A percentile compares a stretch with the other conserved stretches of the same genome.
Evolutionary conservation across 2,329 filamentous ascomycete genomes (phyloP).

Genomic region (Penicillium concentricum): DNA sequence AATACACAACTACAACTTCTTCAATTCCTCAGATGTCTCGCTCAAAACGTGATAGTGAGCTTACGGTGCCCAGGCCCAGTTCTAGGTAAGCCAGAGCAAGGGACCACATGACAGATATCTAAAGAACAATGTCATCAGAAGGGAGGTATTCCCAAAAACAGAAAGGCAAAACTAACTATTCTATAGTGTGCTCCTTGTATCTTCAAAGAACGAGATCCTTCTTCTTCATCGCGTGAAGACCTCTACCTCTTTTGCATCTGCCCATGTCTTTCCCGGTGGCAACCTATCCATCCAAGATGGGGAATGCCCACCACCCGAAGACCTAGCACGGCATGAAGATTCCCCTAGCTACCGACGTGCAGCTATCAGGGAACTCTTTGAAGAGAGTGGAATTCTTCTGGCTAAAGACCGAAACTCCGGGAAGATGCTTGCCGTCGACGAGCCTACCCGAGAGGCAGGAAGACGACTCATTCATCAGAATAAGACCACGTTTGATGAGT

Average conservation of each 20-base stretch:
- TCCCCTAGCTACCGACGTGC: conserved; percentile 72
- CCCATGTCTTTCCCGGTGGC: conserved; percentile 93
- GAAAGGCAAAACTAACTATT: conserved; percentile 9
- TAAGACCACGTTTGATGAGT: conserved; percentile 64
- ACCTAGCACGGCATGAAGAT: conserved; percentile 65
- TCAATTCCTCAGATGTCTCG: conserved; percentile 20
- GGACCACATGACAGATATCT: not conserved
- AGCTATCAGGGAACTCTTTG: conserved; percentile 88
- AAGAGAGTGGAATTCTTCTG: conserved; percentile 87
- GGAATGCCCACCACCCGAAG: conserved; percentile 48
- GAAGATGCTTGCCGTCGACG: conserved; percentile 60
- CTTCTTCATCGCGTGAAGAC: conserved; percentile 82
- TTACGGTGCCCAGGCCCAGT: conserved; percentile 59
- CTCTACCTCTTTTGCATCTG: conserved; percentile 81
- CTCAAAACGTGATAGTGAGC: conserved; percentile 30
- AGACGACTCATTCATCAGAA: conserved; percentile 68
- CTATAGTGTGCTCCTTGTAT: conserved; percentile 75
- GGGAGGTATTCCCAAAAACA: not conserved
- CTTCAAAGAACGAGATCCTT: conserved; percentile 80
- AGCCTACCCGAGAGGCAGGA: conserved; percentile 62
- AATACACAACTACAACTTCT: conserved; percentile 13
- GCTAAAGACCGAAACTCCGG: conserved; percentile 49
- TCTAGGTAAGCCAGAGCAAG: conserved; percentile 52
- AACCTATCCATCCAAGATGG: conserved; percentile 77
- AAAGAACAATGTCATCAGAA: not conserved